A percentile compares a stretch with the other conserved stretches of the same genome.
Conservation (phyloP, 1,284 basidiomycete species). For the Hemileia vastatrix region DNA sequence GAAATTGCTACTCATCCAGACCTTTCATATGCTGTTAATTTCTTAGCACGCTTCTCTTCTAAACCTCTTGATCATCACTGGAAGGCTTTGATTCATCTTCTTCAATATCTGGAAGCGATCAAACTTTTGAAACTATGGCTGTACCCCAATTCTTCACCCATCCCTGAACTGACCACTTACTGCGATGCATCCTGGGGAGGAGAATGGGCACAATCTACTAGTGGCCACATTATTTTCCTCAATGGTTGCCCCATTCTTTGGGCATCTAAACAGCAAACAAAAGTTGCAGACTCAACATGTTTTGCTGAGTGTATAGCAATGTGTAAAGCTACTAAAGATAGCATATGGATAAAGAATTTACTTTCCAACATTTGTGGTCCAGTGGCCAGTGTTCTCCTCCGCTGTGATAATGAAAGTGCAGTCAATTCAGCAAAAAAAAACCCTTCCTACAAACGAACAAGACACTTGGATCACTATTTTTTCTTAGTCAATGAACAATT, state of each 20-base stretch:
- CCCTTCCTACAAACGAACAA: too few species aligned
- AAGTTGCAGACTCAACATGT: constrained; percentile 1
- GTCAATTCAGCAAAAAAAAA: too few species aligned
- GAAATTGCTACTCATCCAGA: neutral
- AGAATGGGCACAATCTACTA: neutral
- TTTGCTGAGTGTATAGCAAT: constrained; percentile 10
- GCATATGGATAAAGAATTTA: neutral
- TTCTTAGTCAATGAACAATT: too few species aligned
- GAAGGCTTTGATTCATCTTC: neutral
- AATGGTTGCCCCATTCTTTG: neutral
- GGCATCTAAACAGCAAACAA: constrained; percentile 3
- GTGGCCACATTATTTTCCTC: neutral
- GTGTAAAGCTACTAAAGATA: neutral
- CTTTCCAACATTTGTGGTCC: too few species aligned
- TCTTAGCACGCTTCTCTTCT: neutral
- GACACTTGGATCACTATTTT: too few species aligned
- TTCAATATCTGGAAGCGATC: neutral
- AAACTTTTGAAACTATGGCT: neutral
- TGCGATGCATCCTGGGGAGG: constrained; percentile 16
- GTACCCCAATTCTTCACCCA: too few species aligned
- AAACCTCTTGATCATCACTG: neutral
- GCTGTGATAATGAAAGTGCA: too few species aligned
- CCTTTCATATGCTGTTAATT: constrained; percentile 1
- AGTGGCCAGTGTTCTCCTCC: too few species aligned
- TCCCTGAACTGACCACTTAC: neutral